These are phyloP conservation scores for Oryza australiensis DNA, from an alignment of 176 grass and related monocot genomes.

Conservation along the genomic window DNA sequence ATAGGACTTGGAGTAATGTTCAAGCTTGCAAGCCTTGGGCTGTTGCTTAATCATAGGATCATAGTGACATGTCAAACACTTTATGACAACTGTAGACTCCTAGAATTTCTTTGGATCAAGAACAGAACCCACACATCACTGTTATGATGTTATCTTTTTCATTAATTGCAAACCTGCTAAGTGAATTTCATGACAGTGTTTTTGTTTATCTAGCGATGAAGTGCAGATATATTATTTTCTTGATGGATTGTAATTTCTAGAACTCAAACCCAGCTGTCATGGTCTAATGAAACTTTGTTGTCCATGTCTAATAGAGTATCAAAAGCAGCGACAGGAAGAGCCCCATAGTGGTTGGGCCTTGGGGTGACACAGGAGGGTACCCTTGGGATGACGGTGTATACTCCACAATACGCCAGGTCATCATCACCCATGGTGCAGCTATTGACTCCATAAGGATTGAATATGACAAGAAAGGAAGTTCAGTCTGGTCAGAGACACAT, in stretches of 20 bases:
- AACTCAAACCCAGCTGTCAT: background rate
- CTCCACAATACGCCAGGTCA: conserved; percentile 56
- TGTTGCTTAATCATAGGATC: background rate
- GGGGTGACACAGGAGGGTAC: conserved; percentile 72
- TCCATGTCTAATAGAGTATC: conserved; percentile 42
- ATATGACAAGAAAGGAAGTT: conserved; percentile 51
- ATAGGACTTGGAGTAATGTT: background rate
- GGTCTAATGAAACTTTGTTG: background rate
- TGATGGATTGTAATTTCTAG: background rate
- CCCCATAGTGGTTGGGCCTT: conserved; percentile 69
- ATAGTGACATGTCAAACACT: background rate
- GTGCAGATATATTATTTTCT: background rate
- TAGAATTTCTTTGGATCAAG: background rate
- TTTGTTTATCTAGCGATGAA: background rate
- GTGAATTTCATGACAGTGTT: background rate
- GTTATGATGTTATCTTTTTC: background rate
- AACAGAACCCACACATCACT: background rate
- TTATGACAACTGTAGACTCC: background rate
- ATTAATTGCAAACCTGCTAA: background rate
- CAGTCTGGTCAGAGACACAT: conserved; percentile 47
- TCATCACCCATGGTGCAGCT: conserved; percentile 65
- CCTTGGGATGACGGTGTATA: conserved; percentile 71
- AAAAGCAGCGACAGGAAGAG: conserved; percentile 47
- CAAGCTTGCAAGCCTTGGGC: background rate
- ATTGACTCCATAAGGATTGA: conserved; percentile 63